Conservation (phyloP, 441 rosid genomes). For the Cnidoscolus chayamansa region DNA sequence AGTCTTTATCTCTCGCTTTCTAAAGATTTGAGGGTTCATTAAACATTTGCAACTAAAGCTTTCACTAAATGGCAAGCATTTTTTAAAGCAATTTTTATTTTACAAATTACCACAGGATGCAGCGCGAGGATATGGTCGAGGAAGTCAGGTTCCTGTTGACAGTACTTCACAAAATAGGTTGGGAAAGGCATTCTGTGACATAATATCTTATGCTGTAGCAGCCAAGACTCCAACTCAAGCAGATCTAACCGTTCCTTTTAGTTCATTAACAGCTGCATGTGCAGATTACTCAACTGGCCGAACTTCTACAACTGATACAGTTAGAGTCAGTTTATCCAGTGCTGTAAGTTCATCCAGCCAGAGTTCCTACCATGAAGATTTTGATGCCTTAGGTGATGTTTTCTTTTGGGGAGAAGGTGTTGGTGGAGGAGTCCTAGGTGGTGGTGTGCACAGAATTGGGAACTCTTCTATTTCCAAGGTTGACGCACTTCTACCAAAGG, state of each 20-base stretch:
- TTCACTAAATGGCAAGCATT: no score
- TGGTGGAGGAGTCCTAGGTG: constrained; percentile 51
- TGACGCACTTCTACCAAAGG: constrained; percentile 63
- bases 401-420: constrained; percentile 77
- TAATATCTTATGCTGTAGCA: constrained; percentile 50
- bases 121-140: constrained; percentile 33
- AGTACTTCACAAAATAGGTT: constrained; percentile 38
- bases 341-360: constrained; percentile 73
- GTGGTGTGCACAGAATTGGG: constrained; percentile 34
- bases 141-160: constrained; percentile 42
- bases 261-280: constrained; percentile 30
- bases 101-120: constrained; percentile 35
- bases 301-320: constrained; percentile 42
- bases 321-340: constrained; percentile 67
- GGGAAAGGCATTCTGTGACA: constrained; percentile 58
- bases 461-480: constrained; percentile 32
- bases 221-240: constrained; percentile 37
- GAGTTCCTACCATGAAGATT: constrained; percentile 59
- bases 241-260: constrained; percentile 35
- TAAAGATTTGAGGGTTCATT: background rate
- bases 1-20: constrained; percentile 24
- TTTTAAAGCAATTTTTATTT: background rate
- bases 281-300: constrained; percentile 41
- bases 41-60: background rate
- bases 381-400: constrained; percentile 74